Evolutionary conservation across 164 flowering plant species (phyloP), one percentile per base, ranked within the genome.

Genomic region (Akebia trifoliata): DNA sequence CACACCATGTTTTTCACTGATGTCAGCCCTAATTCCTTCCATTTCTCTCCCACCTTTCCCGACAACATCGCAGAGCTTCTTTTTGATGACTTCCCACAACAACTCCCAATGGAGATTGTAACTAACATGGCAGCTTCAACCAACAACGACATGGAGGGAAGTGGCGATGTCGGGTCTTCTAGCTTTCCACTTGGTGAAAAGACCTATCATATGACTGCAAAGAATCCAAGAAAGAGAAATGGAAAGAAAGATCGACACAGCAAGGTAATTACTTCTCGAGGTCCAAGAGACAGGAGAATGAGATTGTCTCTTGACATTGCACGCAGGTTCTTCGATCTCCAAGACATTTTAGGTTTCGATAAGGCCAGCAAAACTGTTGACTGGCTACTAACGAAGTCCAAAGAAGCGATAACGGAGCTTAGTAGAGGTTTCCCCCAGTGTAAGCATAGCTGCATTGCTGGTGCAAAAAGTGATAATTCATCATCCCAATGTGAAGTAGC

Each of bases 301-400:
- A 74, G 96, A 51, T 51, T 87, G 46, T 87, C 96, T 6, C 81
- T 87, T 8, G 86, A 80, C 0, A 78, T 83, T 24, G 90, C 96
- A 0, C 64, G 74, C 10, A 61, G 60, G 61, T 83, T 87, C 54
- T 87, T 87, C 52, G 69, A 67, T 8, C 77, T 87, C 4, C 92
- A 87, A 62, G 96, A 85, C 70, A 57, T 68, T 78, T 70, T 83
- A 1, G 85, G 90, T 9, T 77, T 63, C 34, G 92, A 85, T 32
- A 85, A 82, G 56, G 84, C 96, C 0, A 87, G 96, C 54, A 79
- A 77, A 46, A 85, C 96, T 3, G 79, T 87, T 0, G 81, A 80
- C 25, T 87, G 96, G 96, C 34, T 87, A 58, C 73, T 85, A 15
- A 22, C 10, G 0, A 76, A 77, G 32, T 71, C 92, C 1, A 73